These are phyloP conservation scores for Chalciporus pseudorubinellus DNA, from an alignment of 768 basidiomycete species.

Conservation along the genomic window DNA sequence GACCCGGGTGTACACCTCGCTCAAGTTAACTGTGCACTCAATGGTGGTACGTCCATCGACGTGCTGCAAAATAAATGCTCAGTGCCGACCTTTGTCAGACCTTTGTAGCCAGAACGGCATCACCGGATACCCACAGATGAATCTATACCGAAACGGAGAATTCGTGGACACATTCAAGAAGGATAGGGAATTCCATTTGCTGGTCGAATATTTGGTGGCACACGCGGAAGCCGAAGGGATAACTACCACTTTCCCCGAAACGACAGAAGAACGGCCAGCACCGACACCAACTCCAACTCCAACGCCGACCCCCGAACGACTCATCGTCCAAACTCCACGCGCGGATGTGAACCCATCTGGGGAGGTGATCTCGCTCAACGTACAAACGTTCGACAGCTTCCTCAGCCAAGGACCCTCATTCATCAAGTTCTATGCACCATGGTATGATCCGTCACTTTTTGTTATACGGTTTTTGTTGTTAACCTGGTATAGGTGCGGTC, in stretches of 20 bases:
- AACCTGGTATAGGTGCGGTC: constrained; percentile 63
- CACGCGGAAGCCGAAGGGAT: constrained; percentile 35
- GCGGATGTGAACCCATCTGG: constrained; percentile 24
- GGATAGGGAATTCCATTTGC: constrained; percentile 48
- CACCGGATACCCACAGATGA: constrained; percentile 72
- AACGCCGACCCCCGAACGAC: constrained; percentile 2
- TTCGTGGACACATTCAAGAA: constrained; percentile 56
- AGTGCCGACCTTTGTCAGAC: constrained; percentile 45
- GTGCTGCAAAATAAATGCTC: too few relatives aligned
- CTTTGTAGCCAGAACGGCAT: constrained; percentile 72
- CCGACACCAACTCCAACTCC: constrained; percentile 20
- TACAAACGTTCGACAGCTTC: constrained; percentile 38
- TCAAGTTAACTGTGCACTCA: constrained; percentile 75
- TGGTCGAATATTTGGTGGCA: constrained; percentile 54
- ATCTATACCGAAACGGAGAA: constrained; percentile 67
- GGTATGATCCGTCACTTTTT: constrained; percentile 41
- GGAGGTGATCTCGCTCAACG: constrained; percentile 22
- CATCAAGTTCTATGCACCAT: constrained; percentile 89
- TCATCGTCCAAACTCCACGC: constrained; percentile 16
- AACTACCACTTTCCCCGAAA: constrained; percentile 3
- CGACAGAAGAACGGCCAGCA: constrained; percentile 6
- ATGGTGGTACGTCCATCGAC: constrained; percentile 58
- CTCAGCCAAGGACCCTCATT: constrained; percentile 51
- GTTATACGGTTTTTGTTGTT: not conserved
- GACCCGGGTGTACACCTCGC: constrained; percentile 55